Conservation (phyloP, 768 basidiomycete genomes). For the Serendipita sp. region DNA sequence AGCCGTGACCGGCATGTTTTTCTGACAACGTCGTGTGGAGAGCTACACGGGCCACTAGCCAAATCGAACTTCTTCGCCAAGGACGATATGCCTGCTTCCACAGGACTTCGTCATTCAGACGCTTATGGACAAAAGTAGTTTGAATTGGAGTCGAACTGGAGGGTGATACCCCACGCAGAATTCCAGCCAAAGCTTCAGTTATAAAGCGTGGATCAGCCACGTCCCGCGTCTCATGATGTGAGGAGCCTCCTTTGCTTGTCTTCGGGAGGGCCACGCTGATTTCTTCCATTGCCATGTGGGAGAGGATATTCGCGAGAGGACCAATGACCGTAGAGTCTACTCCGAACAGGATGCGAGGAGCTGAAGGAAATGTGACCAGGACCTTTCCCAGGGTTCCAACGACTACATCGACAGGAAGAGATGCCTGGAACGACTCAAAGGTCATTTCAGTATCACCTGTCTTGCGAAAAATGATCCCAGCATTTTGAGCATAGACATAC, state of each 20-base stretch:
- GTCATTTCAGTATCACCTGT: conserved; percentile 13
- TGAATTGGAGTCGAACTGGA: not conserved
- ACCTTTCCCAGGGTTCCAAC: conserved; percentile 29
- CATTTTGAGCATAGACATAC: conserved; percentile 32
- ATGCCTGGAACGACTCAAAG: conserved; percentile 34
- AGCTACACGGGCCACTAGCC: conserved; percentile 33
- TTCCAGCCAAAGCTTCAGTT: conserved; percentile 32
- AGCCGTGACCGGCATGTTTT: not conserved
- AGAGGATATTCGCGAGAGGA: conserved; percentile 20
- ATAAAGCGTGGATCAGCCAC: conserved; percentile 16
- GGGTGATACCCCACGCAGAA: conserved; percentile 25
- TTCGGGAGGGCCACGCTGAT: conserved; percentile 21
- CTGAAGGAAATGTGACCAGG: conserved; percentile 29
- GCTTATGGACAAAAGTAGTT: conserved; percentile 22
- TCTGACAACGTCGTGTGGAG: conserved; percentile 21
- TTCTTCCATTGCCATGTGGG: conserved; percentile 27
- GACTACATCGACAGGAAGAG: conserved; percentile 22
- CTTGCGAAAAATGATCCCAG: conserved; percentile 23
- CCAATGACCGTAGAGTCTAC: conserved; percentile 16
- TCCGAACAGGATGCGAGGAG: conserved; percentile 26
- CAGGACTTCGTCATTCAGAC: conserved; percentile 32
- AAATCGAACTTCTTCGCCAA: conserved; percentile 36
- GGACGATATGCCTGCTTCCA: conserved; percentile 25
- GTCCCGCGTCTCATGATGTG: not conserved
- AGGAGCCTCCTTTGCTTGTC: conserved; percentile 21